A percentile compares a stretch with the other conserved stretches of the same genome.
These are phyloP conservation scores for Centaurea solstitialis DNA, from an alignment of 129 eudicot genomes.

Conservation along the genomic window DNA sequence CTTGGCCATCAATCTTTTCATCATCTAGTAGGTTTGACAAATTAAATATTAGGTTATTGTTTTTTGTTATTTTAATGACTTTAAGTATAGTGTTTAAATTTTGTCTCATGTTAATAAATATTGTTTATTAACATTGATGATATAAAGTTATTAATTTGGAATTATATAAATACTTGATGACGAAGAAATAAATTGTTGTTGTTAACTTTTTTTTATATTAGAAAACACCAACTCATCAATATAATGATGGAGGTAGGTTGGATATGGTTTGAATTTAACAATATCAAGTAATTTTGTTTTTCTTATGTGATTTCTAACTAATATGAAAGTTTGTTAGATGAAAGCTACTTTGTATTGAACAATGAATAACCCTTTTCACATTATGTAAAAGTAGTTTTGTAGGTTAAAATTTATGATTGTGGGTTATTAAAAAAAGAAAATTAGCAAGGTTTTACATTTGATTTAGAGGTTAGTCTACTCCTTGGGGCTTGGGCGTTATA, in stretches of 20 bases:
- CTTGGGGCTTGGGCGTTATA: neutral
- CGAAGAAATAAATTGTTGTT: neutral
- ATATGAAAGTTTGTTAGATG: neutral
- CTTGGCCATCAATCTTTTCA: neutral
- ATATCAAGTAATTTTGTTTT: neutral
- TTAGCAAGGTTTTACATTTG: no score
- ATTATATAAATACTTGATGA: no score
- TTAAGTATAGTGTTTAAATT: neutral
- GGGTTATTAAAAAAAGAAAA: no score
- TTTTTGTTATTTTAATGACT: neutral
- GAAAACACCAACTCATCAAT: no score
- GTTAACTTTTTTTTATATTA: no score
- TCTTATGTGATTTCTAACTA: no score
- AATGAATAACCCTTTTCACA: no score
- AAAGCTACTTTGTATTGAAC: no score
- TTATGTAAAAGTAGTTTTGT: neutral
- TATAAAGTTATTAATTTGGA: no score
- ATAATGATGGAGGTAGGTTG: neutral
- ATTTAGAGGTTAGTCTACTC: no score
- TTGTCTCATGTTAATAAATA: neutral
- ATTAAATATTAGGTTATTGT: neutral
- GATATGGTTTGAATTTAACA: no score
- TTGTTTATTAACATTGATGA: neutral
- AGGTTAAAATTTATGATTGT: neutral
- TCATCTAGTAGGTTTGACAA: constrained; percentile 18